Evolutionary conservation across 805 yeast genomes (phyloP).

Genomic region (Spathaspora sp.): DNA sequence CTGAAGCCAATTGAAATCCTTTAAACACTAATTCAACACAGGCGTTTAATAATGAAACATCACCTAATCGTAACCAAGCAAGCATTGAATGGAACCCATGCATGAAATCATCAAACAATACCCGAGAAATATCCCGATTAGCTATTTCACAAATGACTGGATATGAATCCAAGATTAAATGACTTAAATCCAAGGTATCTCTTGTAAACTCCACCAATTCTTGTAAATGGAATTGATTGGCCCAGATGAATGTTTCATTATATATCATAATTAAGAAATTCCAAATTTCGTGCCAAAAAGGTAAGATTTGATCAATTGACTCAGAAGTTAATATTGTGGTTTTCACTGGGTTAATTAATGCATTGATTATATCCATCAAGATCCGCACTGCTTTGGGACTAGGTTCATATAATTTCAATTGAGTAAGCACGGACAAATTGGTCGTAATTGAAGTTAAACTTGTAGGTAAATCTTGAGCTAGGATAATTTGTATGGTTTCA

Average conservation of each 20-base stretch:
- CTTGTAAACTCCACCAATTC: slow-evolving; percentile 77
- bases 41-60: slow-evolving; percentile 63
- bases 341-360: slow-evolving; percentile 60
- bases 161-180: slow-evolving; percentile 62
- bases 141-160: slow-evolving; percentile 32
- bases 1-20: slow-evolving; percentile 62
- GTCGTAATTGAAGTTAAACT: slow-evolving; percentile 48
- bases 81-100: slow-evolving; percentile 65
- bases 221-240: slow-evolving; percentile 51
- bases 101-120: slow-evolving; percentile 51
- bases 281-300: slow-evolving; percentile 76
- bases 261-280: slow-evolving; percentile 64
- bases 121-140: slow-evolving; percentile 6
- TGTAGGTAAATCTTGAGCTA: slow-evolving; percentile 39
- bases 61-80: slow-evolving; percentile 82
- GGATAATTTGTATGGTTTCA: slow-evolving; percentile 62
- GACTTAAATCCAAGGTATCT: slow-evolving; percentile 79
- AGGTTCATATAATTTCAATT: slow-evolving; percentile 58
- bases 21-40: slow-evolving; percentile 70
- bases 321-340: slow-evolving; percentile 46
- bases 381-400: slow-evolving; percentile 73
- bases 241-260: slow-evolving; percentile 71
- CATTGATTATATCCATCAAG: slow-evolving; percentile 65
- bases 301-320: slow-evolving; percentile 7
- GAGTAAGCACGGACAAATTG: slow-evolving; percentile 43